phyloP scores from a whole-genome alignment of 352 stramenopile genomes.

The Halophytophthora batemanensis region DNA sequence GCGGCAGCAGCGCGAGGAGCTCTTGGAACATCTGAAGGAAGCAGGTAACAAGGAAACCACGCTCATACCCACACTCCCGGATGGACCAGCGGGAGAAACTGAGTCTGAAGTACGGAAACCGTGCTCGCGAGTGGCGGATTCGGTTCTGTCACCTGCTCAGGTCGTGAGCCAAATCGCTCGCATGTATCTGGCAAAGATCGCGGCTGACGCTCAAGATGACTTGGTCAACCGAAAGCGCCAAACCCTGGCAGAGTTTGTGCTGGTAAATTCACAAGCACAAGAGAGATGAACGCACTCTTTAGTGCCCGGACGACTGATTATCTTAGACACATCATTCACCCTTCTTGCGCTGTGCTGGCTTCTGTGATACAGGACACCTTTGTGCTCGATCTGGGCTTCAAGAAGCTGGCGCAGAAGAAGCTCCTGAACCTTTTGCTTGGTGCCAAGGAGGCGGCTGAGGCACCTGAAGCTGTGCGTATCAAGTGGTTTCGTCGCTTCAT shows the following conservation, averaged over 20 bases:
- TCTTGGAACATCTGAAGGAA: conserved; percentile 22
- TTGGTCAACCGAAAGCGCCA: conserved; percentile 30
- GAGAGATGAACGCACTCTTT: not conserved
- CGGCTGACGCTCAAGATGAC: conserved; percentile 37
- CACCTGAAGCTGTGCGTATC: conserved; percentile 47
- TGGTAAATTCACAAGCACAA: conserved; percentile 14
- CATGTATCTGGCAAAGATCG: conserved; percentile 63
- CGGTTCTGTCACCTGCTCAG: conserved; percentile 20
- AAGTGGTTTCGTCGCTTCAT: conserved; percentile 70
- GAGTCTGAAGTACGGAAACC: conserved; percentile 8
- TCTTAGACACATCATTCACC: not conserved
- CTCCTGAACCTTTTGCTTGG: conserved; percentile 41
- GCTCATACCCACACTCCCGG: not conserved
- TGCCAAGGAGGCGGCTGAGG: conserved; percentile 35
- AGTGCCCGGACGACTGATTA: not conserved
- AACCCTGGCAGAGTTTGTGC: conserved; percentile 43
- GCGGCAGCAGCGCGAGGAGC: conserved; percentile 34
- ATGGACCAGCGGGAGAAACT: not conserved
- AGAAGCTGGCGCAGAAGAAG: conserved; percentile 48
- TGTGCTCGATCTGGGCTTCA: conserved; percentile 65
- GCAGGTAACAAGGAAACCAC: conserved; percentile 8
- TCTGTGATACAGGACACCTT: conserved; percentile 38
- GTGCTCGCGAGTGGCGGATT: conserved; percentile 5
- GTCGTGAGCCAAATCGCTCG: conserved; percentile 57
- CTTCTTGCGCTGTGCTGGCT: not conserved